A percentile compares a stretch with the other conserved stretches of the same genome.
Conservation (phyloP, 1,284 basidiomycete genomes). For the Tilletia caries region DNA sequence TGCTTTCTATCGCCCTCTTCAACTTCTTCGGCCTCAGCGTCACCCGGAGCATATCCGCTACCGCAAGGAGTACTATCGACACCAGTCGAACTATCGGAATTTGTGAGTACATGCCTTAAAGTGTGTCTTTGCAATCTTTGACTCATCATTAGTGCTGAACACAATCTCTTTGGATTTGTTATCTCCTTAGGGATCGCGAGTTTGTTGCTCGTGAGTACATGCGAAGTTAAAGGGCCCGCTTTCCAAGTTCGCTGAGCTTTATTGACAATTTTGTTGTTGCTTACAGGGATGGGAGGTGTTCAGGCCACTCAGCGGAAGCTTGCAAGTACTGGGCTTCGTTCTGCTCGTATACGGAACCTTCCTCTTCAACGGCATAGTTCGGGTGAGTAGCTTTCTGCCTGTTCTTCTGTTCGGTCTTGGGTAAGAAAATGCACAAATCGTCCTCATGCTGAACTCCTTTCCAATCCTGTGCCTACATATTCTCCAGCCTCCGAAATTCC, state of each 20-base stretch:
- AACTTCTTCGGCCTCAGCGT: conserved; percentile 94
- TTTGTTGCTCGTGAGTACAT: conserved; percentile 23
- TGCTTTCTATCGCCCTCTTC: conserved; percentile 73
- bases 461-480: too few relatives aligned
- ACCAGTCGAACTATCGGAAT: conserved; percentile 92
- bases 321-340: conserved; percentile 84
- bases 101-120: conserved; percentile 50
- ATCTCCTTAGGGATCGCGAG: conserved; percentile 30
- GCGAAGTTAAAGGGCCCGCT: not conserved
- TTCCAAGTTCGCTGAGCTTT: not conserved
- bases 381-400: too few relatives aligned
- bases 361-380: conserved; percentile 50
- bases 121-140: too few relatives aligned
- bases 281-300: conserved; percentile 80
- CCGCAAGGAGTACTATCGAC: conserved; percentile 68
- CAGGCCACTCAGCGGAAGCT: conserved; percentile 72
- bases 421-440: too few relatives aligned
- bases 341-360: conserved; percentile 73
- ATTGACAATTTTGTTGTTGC: not conserved
- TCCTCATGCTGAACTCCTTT: too few relatives aligned
- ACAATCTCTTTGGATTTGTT: not conserved
- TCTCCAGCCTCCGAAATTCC: conserved; percentile 6
- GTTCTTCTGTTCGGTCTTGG: too few relatives aligned
- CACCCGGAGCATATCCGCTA: conserved; percentile 61
- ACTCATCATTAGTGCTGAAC: conserved; percentile 2